Evolutionary conservation across 2,329 filamentous ascomycete species (phyloP).

Genomic region (Diaporthe nobilis): DNA sequence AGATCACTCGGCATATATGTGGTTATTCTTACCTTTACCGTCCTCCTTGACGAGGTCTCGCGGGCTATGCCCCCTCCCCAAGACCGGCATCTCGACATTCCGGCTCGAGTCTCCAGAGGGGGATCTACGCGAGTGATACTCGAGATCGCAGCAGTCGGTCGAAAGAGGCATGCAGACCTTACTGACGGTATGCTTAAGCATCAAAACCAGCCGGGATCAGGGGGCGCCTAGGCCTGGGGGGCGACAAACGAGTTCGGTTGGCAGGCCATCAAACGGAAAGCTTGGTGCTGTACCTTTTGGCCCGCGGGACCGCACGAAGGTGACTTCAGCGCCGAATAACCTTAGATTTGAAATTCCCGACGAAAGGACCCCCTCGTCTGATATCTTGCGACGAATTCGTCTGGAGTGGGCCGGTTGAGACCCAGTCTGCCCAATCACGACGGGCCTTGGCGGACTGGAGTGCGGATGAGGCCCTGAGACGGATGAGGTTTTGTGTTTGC

Average conservation of each 20-base stretch:
- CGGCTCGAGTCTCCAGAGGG: constrained; percentile 25
- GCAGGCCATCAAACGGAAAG: constrained; percentile 29
- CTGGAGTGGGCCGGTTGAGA: background rate
- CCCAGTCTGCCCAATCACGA: constrained; percentile 22
- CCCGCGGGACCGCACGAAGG: background rate
- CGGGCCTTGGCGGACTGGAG: constrained; percentile 57
- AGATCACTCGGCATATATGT: constrained; percentile 33
- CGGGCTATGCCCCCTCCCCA: constrained; percentile 5
- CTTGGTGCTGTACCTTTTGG: constrained; percentile 6
- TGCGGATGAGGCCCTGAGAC: constrained; percentile 51
- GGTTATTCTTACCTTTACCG: background rate
- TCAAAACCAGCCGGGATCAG: constrained; percentile 29
- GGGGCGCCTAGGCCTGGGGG: constrained; percentile 10
- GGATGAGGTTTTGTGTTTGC: constrained; percentile 38
- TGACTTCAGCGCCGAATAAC: constrained; percentile 20
- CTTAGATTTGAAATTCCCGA: constrained; percentile 34
- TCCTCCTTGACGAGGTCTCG: background rate
- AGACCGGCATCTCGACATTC: constrained; percentile 37
- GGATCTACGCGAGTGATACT: constrained; percentile 25
- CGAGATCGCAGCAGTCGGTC: constrained; percentile 17
- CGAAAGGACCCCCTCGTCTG: constrained; percentile 29
- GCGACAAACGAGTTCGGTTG: constrained; percentile 26
- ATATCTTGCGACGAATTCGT: constrained; percentile 33
- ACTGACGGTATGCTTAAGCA: constrained; percentile 10
- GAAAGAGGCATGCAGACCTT: constrained; percentile 23